Evolutionary conservation across 1,284 basidiomycete species (phyloP), one percentile per base, ranked within the genome.

Genomic region (Cryptococcus neoformans): DNA sequence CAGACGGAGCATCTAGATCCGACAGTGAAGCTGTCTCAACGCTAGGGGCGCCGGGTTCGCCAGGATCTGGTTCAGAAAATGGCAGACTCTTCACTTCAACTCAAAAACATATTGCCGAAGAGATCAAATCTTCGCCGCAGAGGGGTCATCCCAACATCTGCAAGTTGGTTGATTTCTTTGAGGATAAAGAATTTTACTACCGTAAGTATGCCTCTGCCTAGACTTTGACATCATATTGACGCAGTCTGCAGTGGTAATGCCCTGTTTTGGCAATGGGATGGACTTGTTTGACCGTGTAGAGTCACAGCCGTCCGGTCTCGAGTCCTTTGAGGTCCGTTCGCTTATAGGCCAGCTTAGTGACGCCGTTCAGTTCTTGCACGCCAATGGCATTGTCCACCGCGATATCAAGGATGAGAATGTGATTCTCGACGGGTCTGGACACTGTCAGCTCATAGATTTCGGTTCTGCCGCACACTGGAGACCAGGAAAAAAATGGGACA

Each of bases 391-490:
- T 85, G 94, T 99, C 6, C 95, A 99, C 78, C 90, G 95, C 59
- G 96, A 99, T 73, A 87, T 99, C 78, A 99, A 99, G 79, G 95
- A 99, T 70, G 95, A 99, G 78, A 99, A 99, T 73, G 92, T 99
- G 41, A 80, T 83, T 37, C 71, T 83, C 28, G 80, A 80, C 58
- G 74, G 77, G 1, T 49, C 69, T 3, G 80, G 80, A 11, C 77
- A 85, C 69, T 93, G 90, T 69, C 89, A 98, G 75, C 78, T 99
- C 64, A 99, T 99, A 74, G 95, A 99, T 75, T 97, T 97, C 76
- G 93, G 93, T 4, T 78, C 77, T 7, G 79, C 81, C 0, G 80
- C 81, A 12, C 80, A 81, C 57, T 78, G 80, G 64, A 90, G 92
- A 67, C 92, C 92, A 28, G 92, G 92, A 36, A 83, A 94, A 56